Base-by-base conservation (phyloP, 352 stramenopile species). In the Globisporangium alternatum region DNA sequence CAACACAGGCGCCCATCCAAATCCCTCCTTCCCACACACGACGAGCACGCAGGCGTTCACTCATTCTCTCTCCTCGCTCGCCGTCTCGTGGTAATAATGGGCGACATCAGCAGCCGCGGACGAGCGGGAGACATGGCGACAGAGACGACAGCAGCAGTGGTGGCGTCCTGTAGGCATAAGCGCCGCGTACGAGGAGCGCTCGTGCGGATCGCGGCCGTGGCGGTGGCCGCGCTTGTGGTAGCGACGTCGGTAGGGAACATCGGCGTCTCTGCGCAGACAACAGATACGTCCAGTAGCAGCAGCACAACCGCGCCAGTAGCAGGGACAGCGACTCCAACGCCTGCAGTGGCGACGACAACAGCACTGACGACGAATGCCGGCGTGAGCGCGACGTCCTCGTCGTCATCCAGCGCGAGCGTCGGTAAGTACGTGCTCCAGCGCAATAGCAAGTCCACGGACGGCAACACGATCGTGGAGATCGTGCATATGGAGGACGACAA, bases 361-460 rank as follows among this genome's bases (percentile, higher is more conserved):
- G 13, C 49, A 13, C 2, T 3, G 17, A 3, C 17, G 28, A 57
- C 51, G 30, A 57, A 57, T 57, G 19, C 51, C 17, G 43, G 43
- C 17, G 17, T 48, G 51, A 57, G 48, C 9, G 13, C 59, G 35
- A 10, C 22, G 22, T 17, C 35, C 15, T 41, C 35, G 35, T 19
- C 53, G 35, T 31, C 28, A 39, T 41, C 39, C 33, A 47, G 30
- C 3, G 9, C 37, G 30, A 65, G 48, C 30, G 44, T 61, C 4
- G 52, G 37, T 33, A 59, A 51, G 47, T 81, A 77, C 56, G 56
- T 80, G 51, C 75, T 86, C 22, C 66, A 74, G 25, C 63, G 62
- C 0, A 68, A 22, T n/a, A 49, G 37, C 31, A 67, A 66, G 13
- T 48, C 33, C 6, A 41, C 59, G 5, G 13, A 52, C 7, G 60